Percentiles rank a stretch among this genome's conserved stretches.
Conservation (phyloP, 2,329 filamentous ascomycete species). For the Calonectria pteridis region DNA sequence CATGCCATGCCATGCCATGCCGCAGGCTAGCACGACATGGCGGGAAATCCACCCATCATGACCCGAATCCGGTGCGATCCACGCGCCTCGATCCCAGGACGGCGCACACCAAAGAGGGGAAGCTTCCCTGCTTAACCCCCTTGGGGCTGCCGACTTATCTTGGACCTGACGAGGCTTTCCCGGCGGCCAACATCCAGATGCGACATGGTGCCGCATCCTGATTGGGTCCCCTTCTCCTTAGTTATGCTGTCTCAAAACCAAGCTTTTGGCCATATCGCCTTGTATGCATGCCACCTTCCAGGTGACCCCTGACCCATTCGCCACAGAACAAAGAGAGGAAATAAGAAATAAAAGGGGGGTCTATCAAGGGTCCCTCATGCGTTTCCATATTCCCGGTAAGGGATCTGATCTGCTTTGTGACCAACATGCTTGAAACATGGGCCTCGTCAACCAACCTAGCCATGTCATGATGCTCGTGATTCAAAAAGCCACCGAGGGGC, state of each 20-base stretch:
- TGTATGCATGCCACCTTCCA: background rate
- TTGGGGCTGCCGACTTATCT: slow-evolving; percentile 14
- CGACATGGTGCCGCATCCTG: background rate
- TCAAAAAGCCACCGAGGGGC: slow-evolving; percentile 37
- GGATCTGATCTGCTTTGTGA: slow-evolving; percentile 35
- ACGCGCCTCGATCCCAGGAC: slow-evolving; percentile 28
- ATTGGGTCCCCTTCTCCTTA: slow-evolving; percentile 8
- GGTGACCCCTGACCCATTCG: slow-evolving; percentile 34
- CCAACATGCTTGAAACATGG: slow-evolving; percentile 40
- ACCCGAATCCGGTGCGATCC: slow-evolving; percentile 24
- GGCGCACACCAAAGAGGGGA: slow-evolving; percentile 24
- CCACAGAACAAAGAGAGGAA: slow-evolving; percentile 39
- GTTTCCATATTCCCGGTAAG: slow-evolving; percentile 26
- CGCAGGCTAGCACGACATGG: slow-evolving; percentile 21
- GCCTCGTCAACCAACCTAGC: slow-evolving; percentile 42
- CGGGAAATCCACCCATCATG: slow-evolving; percentile 3
- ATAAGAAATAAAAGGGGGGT: slow-evolving; percentile 21
- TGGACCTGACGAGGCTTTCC: background rate
- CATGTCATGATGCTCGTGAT: slow-evolving; percentile 26
- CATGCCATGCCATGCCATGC: slow-evolving; percentile 21
- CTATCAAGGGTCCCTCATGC: slow-evolving; percentile 1
- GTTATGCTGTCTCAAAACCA: slow-evolving; percentile 9
- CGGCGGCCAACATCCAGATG: background rate
- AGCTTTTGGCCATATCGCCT: slow-evolving; percentile 3
- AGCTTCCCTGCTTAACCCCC: slow-evolving; percentile 22